Base-by-base conservation (phyloP, 2,329 filamentous ascomycete species). In the Fusarium sp. region DNA sequence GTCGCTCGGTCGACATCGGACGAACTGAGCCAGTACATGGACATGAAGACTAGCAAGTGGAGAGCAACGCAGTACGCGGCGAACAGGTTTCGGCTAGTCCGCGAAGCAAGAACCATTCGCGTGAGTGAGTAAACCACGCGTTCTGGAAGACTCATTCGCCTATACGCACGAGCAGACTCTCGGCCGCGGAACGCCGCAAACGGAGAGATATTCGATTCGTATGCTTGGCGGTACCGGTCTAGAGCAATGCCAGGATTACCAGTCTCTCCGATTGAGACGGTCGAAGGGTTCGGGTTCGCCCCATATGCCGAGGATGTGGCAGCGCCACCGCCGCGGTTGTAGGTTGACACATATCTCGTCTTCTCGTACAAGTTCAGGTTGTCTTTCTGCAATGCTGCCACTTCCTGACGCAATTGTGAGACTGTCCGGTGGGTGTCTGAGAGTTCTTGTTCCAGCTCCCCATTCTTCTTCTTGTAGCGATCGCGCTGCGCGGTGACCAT, bases 401-500 rank as follows among this genome's bases (percentile, higher is more conserved):
- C 90, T 79, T 99, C 96, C 74, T 97, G 94, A 44, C 96, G 90
- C 48, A 99, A 86, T 37, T 95, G 92, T 18, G 94, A 95, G 23
- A 98, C 90, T 1, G 89, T 92, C 48, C 90, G 88, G 80, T 98
- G 94, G 36, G 89, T 89, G 71, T 97, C 94, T 7, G 94, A 94
- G 10, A 98, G 85, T 77, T 98, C 95, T 65, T 92, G 89, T 82
- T 98, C 96, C 23, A 99, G 89, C 78, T 99, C 93, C 0, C 90
- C 84, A 71, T 97, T 98, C 77, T 95, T 94, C 85, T 97, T 94
- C 86, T 98, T 98, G 88, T 98, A 99, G 54, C 96, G 94, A 82
- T 99, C 96, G 66, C 96, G 92, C 82, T 99, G 97, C 2, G 97
- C 96, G 36, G 96, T 97, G 55, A 99, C 93, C 97, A 99, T 99